Evolutionary conservation across 1,284 basidiomycete species (phyloP).

Genomic region (Naganishia albida): DNA sequence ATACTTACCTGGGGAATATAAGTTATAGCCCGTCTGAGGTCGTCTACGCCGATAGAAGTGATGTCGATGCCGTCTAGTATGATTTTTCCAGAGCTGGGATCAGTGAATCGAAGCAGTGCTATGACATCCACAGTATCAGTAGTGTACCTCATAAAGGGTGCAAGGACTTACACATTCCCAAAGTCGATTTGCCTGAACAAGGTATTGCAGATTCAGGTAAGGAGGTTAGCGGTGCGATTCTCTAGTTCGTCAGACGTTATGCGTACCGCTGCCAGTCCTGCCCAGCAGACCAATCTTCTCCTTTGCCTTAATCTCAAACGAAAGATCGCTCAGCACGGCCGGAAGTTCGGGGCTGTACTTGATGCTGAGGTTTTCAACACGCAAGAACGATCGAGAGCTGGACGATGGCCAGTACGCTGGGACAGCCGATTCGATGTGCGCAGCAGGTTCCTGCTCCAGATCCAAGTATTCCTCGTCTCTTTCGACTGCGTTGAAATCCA

Average conservation of each 20-base stretch:
- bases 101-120: conserved; percentile 84
- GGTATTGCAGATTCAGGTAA: too few species aligned
- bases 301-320: conserved; percentile 68
- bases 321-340: conserved; percentile 73
- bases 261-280: conserved; percentile 56
- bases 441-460: conserved; percentile 80
- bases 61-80: conserved; percentile 87
- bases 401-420: conserved; percentile 83
- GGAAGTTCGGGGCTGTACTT: conserved; percentile 84
- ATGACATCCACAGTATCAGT: conserved; percentile 60
- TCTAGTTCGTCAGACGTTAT: too few species aligned
- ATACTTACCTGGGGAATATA: conserved; percentile 54
- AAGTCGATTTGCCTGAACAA: conserved; percentile 37
- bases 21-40: conserved; percentile 51
- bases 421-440: conserved; percentile 65
- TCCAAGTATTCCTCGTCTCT: conserved; percentile 84
- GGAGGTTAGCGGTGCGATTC: too few species aligned
- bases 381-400: conserved; percentile 54
- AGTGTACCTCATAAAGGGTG: conserved; percentile 50
- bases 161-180: conserved; percentile 51
- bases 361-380: conserved; percentile 71
- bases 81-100: conserved; percentile 76
- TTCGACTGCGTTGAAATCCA: conserved; percentile 75
- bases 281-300: conserved; percentile 70
- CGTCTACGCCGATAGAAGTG: conserved; percentile 63